phyloP scores from a whole-genome alignment of 192 early-diverging fungal species.

The Haplosporangium gracile region DNA sequence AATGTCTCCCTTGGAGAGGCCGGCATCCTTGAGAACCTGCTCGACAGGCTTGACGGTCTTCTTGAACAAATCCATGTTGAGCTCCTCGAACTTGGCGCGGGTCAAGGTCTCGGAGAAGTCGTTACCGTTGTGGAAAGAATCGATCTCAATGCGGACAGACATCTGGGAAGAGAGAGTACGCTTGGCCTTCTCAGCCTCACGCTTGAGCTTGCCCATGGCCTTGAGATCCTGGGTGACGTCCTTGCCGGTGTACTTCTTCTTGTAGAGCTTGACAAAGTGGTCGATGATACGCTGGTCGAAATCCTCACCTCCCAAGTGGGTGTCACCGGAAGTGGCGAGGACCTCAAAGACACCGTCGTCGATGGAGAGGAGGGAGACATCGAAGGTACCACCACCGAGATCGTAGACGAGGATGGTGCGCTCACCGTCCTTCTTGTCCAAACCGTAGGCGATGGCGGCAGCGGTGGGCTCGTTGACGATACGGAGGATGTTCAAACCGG shows the following conservation, averaged over 20 bases:
- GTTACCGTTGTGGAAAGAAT: conserved; percentile 88
- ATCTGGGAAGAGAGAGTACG: conserved; percentile 94
- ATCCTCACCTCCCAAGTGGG: conserved; percentile 98
- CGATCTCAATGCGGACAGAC: conserved; percentile 93
- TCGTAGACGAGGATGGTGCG: conserved; percentile 96
- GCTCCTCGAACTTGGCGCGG: conserved; percentile 97
- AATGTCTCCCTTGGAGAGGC: conserved; percentile 86
- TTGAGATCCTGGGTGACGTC: conserved; percentile 87
- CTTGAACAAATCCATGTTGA: conserved; percentile 94
- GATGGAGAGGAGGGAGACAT: conserved; percentile 97
- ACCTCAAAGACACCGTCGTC: conserved; percentile 98
- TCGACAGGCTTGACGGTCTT: conserved; percentile 95
- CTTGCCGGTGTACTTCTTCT: conserved; percentile 87
- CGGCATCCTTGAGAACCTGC: conserved; percentile 92
- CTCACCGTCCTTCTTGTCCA: conserved; percentile 92
- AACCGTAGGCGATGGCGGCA: conserved; percentile 94
- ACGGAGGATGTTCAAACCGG: conserved; percentile 86
- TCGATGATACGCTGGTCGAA: conserved; percentile 97
- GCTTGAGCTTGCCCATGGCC: conserved; percentile 94
- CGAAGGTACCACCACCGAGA: conserved; percentile 98
- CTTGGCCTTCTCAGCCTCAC: conserved; percentile 98
- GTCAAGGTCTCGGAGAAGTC: conserved; percentile 96
- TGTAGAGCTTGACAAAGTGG: conserved; percentile 93
- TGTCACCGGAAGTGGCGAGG: conserved; percentile 95
- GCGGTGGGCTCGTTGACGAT: conserved; percentile 96